Percentiles rank a stretch among this genome's conserved stretches.
These are phyloP conservation scores for Jimgerdemannia lactiflua DNA, from an alignment of 192 early-diverging fungal species.

Conservation along the genomic window DNA sequence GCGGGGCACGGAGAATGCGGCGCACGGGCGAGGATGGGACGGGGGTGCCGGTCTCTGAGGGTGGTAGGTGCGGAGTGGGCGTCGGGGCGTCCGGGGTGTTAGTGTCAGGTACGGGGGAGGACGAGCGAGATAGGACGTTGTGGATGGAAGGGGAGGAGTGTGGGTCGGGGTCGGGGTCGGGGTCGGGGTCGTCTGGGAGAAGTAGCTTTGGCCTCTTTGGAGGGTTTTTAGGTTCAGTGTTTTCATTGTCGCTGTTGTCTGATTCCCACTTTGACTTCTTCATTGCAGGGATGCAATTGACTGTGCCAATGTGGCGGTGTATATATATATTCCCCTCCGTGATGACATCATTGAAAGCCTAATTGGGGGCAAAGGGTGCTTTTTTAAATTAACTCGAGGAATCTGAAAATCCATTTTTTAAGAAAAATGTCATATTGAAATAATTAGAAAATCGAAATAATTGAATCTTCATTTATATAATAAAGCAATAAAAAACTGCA, in stretches of 20 bases:
- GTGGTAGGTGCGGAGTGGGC: background rate
- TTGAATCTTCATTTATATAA: too few relatives aligned
- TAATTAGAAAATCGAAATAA: too few relatives aligned
- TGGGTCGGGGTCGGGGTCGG: background rate
- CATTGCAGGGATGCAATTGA: background rate
- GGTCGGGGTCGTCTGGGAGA: background rate
- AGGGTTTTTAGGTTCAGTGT: background rate
- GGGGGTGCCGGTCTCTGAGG: background rate
- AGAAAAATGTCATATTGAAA: too few relatives aligned
- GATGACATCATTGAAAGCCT: background rate
- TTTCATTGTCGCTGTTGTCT: background rate
- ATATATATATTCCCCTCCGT: too few relatives aligned
- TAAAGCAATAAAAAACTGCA: too few relatives aligned
- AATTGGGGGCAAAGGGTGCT: too few relatives aligned
- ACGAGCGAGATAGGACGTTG: background rate
- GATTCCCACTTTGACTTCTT: background rate
- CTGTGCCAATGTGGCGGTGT: too few relatives aligned
- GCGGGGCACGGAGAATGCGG: background rate
- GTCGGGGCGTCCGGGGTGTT: background rate
- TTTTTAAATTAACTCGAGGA: too few relatives aligned
- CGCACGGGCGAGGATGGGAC: background rate
- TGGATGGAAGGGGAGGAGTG: background rate
- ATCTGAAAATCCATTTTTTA: too few relatives aligned
- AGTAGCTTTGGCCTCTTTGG: background rate
- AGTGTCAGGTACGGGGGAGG: background rate